These are phyloP conservation scores for Talaromyces ruber DNA, from an alignment of 495 filamentous ascomycete genomes.

Conservation along the genomic window DNA sequence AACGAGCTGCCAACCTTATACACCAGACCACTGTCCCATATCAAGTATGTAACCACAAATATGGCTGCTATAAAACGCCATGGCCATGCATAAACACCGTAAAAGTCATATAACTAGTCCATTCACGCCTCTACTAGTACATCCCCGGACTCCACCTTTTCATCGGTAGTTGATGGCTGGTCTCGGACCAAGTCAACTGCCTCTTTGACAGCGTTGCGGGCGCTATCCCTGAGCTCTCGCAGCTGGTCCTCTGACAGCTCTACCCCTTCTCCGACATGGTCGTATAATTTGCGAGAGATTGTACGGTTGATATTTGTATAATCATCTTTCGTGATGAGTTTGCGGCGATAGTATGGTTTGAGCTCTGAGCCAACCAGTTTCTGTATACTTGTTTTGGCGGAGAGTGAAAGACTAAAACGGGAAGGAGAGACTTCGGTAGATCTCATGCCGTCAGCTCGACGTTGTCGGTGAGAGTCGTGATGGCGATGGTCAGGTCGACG, in stretches of 20 bases:
- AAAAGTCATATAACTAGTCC: neutral
- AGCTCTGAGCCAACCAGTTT: slow-evolving; percentile 70
- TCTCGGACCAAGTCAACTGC: slow-evolving; percentile 34
- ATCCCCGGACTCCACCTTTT: neutral
- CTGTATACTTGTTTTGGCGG: slow-evolving; percentile 73
- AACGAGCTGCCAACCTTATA: neutral
- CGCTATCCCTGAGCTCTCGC: slow-evolving; percentile 58
- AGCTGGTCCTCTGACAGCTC: slow-evolving; percentile 47
- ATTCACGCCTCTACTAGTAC: neutral
- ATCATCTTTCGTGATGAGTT: slow-evolving; percentile 67
- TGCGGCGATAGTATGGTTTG: slow-evolving; percentile 63
- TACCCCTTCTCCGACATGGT: slow-evolving; percentile 58
- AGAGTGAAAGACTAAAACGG: slow-evolving; percentile 49
- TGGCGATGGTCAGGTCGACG: slow-evolving; percentile 2
- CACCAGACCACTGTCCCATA: neutral
- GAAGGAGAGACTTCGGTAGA: slow-evolving; percentile 49
- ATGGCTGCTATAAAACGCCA: neutral
- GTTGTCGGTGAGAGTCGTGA: neutral
- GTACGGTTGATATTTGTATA: slow-evolving; percentile 82
- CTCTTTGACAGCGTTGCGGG: slow-evolving; percentile 63
- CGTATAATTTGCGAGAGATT: slow-evolving; percentile 78
- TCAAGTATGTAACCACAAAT: neutral
- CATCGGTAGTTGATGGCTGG: neutral
- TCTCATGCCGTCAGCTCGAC: slow-evolving; percentile 15
- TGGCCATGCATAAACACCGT: neutral